Base-by-base conservation (phyloP, 2,329 filamentous ascomycete genomes). In the Xylariales sp. region DNA sequence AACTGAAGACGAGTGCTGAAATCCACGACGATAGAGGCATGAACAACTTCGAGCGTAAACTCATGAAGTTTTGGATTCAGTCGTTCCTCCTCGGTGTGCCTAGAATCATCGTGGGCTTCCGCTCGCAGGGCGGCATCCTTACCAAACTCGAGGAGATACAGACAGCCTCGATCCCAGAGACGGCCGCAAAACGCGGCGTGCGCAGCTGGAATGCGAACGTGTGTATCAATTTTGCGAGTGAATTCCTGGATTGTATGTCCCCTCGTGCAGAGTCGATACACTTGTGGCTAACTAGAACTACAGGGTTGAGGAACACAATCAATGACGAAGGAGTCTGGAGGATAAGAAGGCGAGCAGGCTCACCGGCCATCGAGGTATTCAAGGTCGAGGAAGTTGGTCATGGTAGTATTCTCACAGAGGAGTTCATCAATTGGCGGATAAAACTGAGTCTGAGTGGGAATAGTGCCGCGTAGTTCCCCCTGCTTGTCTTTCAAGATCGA, bases 21-120 rank as follows among this genome's bases (percentile, higher is more conserved):
- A 90, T 95, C 57, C 84, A 84, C 59, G 87, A 87, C 68, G 85
- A 90, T 1, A 86, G 88, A 54, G 92, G 96, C 75, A 85, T 89
- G 76, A 80, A 90, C 23, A 91, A 89, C 70, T 97, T 95, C 77
- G 93, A 97, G 80, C 88, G 92, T 56, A 98, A 98, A 78, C 86
- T 98, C 62, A 87, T 97, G 80, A 97, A 97, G 76, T 97, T 95
- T 81, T 99, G 96, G 96, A 93, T 95, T 14, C 96, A 98, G 79
- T 97, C 93, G 0, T 99, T 97, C 77, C 85, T 99, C 2, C 89
- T 99, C 1, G 95, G 95, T 48, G 94, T 98, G 0, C 93, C 94
- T 0, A 96, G 91, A 72, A 93, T 99, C 71, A 89, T 97, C 53
- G 92, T 99, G 36, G 96, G 96, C 0, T 97, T 96, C 78, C 90